Evolutionary conservation across 345 rosid genomes (phyloP).

Genomic region (Boechera retrofracta): DNA sequence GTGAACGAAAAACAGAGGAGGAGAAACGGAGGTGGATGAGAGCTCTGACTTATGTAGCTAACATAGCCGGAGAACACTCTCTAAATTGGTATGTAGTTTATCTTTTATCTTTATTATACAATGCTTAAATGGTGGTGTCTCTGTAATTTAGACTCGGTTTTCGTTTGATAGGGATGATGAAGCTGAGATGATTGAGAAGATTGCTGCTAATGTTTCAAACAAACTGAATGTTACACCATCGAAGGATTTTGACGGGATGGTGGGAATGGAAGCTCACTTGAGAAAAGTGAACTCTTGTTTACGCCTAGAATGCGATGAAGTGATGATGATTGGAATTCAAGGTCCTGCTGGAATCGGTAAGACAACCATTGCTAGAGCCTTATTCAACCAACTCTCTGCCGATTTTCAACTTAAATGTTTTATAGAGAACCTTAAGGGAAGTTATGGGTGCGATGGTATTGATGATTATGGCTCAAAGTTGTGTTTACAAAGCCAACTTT

Average conservation of each 20-base stretch:
- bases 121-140: background rate
- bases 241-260: background rate
- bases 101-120: background rate
- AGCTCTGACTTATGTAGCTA: background rate
- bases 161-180: background rate
- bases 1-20: background rate
- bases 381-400: background rate
- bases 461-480: background rate
- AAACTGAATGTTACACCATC: slow-evolving; percentile 1
- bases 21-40: background rate
- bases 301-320: background rate
- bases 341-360: slow-evolving; percentile 25
- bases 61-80: background rate
- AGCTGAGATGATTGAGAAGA: background rate
- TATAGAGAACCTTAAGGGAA: slow-evolving; percentile 18
- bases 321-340: slow-evolving; percentile 5
- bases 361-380: slow-evolving; percentile 3
- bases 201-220: background rate
- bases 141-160: background rate
- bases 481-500: slow-evolving; percentile 9
- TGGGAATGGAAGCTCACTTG: slow-evolving; percentile 26
- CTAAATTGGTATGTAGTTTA: background rate
- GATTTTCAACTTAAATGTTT: slow-evolving; percentile 18
- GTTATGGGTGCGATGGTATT: too few species aligned
- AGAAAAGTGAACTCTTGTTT: background rate